Base-by-base conservation (phyloP, 2,329 filamentous ascomycete genomes). In the Fusarium torulosum region DNA sequence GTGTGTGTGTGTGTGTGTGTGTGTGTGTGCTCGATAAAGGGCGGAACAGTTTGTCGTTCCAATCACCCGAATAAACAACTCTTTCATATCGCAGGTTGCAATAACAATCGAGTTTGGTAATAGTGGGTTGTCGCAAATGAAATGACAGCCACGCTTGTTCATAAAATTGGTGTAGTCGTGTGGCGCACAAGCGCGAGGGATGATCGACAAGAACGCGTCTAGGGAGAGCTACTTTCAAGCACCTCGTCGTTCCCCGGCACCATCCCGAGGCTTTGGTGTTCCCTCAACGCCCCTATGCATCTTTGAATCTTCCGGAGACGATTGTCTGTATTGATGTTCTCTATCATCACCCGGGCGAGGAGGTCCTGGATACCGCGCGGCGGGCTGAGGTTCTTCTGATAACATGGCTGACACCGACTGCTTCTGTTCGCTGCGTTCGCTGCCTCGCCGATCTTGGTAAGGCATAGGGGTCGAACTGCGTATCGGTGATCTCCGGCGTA, bases 391-490 rank as follows among this genome's bases (percentile, higher is more conserved):
- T 19, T 73, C 72, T 41, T 71, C 71, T 19, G 72, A 77, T 5
- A 79, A 61, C 55, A 79, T 69, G 11, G 76, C 75, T 23, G 76
- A 78, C 21, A 79, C 76, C 15, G 77, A 74, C 27, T 77, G 77
- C 53, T 75, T 78, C 37, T 72, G 73, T 56, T 78, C 77, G 38
- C 65, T 68, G 13, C 67, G 67, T 50, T 75, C 75, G 50, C 72
- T 72, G 13, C 52, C 53, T 27, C 27, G 37, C 40, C 64, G 58
- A n/a, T 76, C 74, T 50, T 73, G 71, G 25, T 63, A 56, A 19
- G 65, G 52, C 33, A 53, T 66, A 5, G 69, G 71, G 9, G 68
- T 71, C 42, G 67, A 68, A 40, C 71, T 70, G 33, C 63, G 67
- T 56, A 73, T 68, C 19, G 71, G 71, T 8, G 72, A 74, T 58